phyloP scores from a whole-genome alignment of 2,329 filamentous ascomycete species.

The Geosmithia flava region DNA sequence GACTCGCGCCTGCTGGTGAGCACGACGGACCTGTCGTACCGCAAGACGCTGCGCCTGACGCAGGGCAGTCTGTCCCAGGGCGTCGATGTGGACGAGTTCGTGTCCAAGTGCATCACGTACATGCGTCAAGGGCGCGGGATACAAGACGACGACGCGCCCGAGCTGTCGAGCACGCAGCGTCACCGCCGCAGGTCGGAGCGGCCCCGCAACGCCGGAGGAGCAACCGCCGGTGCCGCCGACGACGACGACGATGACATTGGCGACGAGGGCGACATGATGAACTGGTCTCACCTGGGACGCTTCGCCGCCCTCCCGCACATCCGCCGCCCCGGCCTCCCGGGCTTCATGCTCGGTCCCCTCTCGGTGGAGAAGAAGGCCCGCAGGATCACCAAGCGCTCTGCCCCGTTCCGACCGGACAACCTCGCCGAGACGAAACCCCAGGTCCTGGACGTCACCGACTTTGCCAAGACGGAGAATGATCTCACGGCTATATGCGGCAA shows the following conservation, averaged over 20 bases:
- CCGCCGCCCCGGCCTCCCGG: slow-evolving; percentile 61
- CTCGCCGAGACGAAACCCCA: slow-evolving; percentile 64
- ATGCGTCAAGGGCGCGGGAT: slow-evolving; percentile 60
- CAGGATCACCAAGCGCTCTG: slow-evolving; percentile 56
- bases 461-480: slow-evolving; percentile 67
- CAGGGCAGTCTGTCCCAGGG: slow-evolving; percentile 62
- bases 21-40: slow-evolving; percentile 68
- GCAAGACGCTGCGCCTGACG: slow-evolving; percentile 62
- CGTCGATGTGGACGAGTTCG: slow-evolving; percentile 81
- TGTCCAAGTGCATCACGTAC: slow-evolving; percentile 78
- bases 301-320: slow-evolving; percentile 64
- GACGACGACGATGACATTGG: slow-evolving; percentile 47
- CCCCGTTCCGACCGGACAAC: slow-evolving; percentile 55
- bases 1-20: slow-evolving; percentile 79
- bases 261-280: slow-evolving; percentile 64
- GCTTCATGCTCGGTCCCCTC: slow-evolving; percentile 79
- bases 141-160: slow-evolving; percentile 34
- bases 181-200: slow-evolving; percentile 22
- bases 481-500: slow-evolving; percentile 66
- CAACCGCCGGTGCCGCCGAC: slow-evolving; percentile 27
- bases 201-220: slow-evolving; percentile 4
- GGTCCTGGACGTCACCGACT: slow-evolving; percentile 61
- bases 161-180: slow-evolving; percentile 36
- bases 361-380: slow-evolving; percentile 79
- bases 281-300: slow-evolving; percentile 76